These are phyloP conservation scores for Daedalea quercina DNA, from an alignment of 768 basidiomycete species.

Conservation along the genomic window DNA sequence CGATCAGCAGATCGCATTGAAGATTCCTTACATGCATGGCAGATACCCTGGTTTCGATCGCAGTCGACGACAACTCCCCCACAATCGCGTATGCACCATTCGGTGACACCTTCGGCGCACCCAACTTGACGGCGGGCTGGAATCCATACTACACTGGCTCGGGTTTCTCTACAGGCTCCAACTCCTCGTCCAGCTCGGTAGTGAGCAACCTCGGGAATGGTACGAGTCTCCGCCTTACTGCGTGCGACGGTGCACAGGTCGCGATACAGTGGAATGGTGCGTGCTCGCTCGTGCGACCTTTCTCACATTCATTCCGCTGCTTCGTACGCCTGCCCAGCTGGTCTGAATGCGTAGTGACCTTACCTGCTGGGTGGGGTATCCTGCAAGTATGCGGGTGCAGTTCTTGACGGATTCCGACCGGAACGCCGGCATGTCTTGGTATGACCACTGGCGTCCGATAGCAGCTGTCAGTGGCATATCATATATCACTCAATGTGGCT, in stretches of 20 bases:
- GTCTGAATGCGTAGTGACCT: too few relatives aligned
- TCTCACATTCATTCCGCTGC: too few relatives aligned
- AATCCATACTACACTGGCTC: slow-evolving; percentile 51
- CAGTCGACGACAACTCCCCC: slow-evolving; percentile 65
- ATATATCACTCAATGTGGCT: neutral
- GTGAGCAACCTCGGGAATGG: slow-evolving; percentile 44
- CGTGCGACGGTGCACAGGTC: slow-evolving; percentile 48
- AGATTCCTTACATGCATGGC: slow-evolving; percentile 29
- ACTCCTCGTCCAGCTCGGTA: slow-evolving; percentile 12
- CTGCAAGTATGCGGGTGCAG: neutral
- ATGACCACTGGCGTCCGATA: neutral
- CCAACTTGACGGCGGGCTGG: slow-evolving; percentile 55
- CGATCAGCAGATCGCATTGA: neutral
- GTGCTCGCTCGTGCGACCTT: slow-evolving; percentile 14
- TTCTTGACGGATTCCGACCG: neutral
- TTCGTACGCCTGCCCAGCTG: too few relatives aligned
- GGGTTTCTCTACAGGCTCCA: slow-evolving; percentile 32
- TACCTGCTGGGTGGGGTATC: neutral
- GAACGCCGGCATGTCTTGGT: neutral
- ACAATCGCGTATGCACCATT: slow-evolving; percentile 54
- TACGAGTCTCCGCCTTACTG: slow-evolving; percentile 57
- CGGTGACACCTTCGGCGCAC: slow-evolving; percentile 41
- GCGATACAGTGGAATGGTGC: slow-evolving; percentile 57
- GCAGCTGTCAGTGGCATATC: neutral
- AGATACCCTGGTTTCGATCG: slow-evolving; percentile 30